A percentile compares a stretch with the other conserved stretches of the same genome.
Evolutionary conservation across 441 rosid genomes (phyloP).

Genomic region (Gossypium aridum): DNA sequence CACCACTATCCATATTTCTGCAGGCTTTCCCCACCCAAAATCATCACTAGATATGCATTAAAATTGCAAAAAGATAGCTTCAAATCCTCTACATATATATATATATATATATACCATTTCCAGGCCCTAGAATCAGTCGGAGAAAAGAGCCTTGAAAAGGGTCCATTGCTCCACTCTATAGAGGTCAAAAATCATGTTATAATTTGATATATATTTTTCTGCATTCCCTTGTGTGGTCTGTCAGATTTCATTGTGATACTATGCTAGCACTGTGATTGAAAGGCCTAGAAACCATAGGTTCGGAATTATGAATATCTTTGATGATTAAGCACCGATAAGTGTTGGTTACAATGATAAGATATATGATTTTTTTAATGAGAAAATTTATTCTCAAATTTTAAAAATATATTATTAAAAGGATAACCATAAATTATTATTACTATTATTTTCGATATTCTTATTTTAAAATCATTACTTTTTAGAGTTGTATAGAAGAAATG

Average conservation of each 20-base stretch:
- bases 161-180: not conserved
- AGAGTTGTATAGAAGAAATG: too few species aligned
- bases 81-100: not conserved
- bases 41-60: not conserved
- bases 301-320: not conserved
- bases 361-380: too few species aligned
- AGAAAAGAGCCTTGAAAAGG: not conserved
- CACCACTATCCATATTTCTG: not conserved
- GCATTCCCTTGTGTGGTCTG: not conserved
- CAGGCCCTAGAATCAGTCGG: not conserved
- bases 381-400: too few species aligned
- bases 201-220: not conserved
- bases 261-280: not conserved
- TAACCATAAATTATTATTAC: too few species aligned
- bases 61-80: not conserved
- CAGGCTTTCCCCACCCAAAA: not conserved
- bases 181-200: not conserved
- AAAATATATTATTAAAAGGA: too few species aligned
- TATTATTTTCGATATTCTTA: too few species aligned
- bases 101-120: too few species aligned
- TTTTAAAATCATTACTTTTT: too few species aligned
- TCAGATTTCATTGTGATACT: not conserved
- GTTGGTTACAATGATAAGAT: too few species aligned
- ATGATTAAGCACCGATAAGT: too few species aligned
- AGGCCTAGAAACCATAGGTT: not conserved